These are phyloP conservation scores for Aspergillus neotritici DNA, from an alignment of 2,329 filamentous ascomycete species.

Conservation along the genomic window DNA sequence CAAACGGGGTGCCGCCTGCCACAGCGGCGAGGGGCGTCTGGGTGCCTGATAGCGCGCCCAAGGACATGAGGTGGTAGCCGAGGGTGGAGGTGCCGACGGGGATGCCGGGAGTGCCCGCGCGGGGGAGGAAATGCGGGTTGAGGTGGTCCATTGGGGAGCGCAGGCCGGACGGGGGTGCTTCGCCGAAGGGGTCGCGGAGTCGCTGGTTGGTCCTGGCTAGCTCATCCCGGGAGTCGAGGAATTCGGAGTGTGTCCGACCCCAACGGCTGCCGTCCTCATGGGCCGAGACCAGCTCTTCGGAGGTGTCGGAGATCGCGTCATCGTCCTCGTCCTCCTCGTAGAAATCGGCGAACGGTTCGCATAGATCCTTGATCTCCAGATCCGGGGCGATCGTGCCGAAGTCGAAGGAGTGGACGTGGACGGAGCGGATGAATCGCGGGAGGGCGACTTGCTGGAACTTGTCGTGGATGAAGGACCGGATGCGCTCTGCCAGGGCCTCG, in stretches of 20 bases:
- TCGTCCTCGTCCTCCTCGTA: slow-evolving; percentile 71
- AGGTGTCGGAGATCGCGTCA: slow-evolving; percentile 28
- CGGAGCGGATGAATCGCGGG: slow-evolving; percentile 93
- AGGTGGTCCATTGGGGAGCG: slow-evolving; percentile 36
- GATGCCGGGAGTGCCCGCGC: slow-evolving; percentile 44
- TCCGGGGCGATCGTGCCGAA: slow-evolving; percentile 79
- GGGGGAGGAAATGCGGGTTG: slow-evolving; percentile 39
- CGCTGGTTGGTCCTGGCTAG: slow-evolving; percentile 20
- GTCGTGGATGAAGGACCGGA: slow-evolving; percentile 89
- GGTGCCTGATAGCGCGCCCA: slow-evolving; percentile 45
- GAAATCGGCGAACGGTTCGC: slow-evolving; percentile 90
- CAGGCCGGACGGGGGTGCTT: slow-evolving; percentile 28
- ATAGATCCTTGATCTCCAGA: slow-evolving; percentile 92
- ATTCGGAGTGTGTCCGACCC: slow-evolving; percentile 16
- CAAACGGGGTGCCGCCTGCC: slow-evolving; percentile 38
- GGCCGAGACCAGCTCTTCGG: slow-evolving; percentile 27
- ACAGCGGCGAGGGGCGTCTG: slow-evolving; percentile 46
- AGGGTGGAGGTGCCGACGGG: slow-evolving; percentile 47
- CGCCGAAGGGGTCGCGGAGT: slow-evolving; percentile 26
- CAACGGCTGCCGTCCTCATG: slow-evolving; percentile 16
- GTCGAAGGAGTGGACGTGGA: slow-evolving; percentile 88
- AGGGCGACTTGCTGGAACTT: slow-evolving; percentile 90
- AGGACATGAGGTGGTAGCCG: slow-evolving; percentile 44
- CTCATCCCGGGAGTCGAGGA: slow-evolving; percentile 29
- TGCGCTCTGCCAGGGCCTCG: slow-evolving; percentile 71